These are phyloP conservation scores for Puccinia novopanici DNA, from an alignment of 1,284 basidiomycete species.

Conservation along the genomic window DNA sequence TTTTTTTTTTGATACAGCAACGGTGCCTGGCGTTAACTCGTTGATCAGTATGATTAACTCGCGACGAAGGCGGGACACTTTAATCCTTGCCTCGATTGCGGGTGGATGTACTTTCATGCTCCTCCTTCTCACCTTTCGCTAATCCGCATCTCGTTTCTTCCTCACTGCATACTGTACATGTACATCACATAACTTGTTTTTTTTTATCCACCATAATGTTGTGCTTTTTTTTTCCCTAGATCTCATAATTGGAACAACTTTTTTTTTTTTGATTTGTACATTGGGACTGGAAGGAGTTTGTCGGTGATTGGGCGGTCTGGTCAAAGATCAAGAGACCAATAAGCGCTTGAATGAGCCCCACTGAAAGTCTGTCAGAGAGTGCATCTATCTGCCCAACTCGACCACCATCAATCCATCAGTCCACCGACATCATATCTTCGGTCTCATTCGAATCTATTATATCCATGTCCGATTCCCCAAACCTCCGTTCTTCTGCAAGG, in stretches of 20 bases:
- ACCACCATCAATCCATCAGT: not conserved
- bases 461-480: too few relatives aligned
- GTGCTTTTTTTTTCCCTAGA: too few relatives aligned
- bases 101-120: conserved; percentile 79
- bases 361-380: too few relatives aligned
- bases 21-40: conserved; percentile 90
- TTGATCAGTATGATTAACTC: conserved; percentile 88
- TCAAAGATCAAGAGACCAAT: too few relatives aligned
- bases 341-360: too few relatives aligned
- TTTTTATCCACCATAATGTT: too few relatives aligned
- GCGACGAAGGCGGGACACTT: conserved; percentile 80
- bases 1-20: conserved; percentile 63
- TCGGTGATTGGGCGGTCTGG: too few relatives aligned
- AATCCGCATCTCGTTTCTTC: not conserved
- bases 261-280: too few relatives aligned
- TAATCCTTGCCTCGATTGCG: conserved; percentile 83
- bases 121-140: conserved; percentile 62
- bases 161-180: conserved; percentile 1
- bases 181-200: conserved; percentile 4
- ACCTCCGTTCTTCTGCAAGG: conserved; percentile 21
- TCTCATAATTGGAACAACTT: too few relatives aligned
- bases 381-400: conserved; percentile 20
- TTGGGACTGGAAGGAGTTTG: too few relatives aligned
- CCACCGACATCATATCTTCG: not conserved
- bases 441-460: too few relatives aligned